Base-by-base conservation (phyloP, 768 basidiomycete genomes). In the Tulasnella sp. region DNA sequence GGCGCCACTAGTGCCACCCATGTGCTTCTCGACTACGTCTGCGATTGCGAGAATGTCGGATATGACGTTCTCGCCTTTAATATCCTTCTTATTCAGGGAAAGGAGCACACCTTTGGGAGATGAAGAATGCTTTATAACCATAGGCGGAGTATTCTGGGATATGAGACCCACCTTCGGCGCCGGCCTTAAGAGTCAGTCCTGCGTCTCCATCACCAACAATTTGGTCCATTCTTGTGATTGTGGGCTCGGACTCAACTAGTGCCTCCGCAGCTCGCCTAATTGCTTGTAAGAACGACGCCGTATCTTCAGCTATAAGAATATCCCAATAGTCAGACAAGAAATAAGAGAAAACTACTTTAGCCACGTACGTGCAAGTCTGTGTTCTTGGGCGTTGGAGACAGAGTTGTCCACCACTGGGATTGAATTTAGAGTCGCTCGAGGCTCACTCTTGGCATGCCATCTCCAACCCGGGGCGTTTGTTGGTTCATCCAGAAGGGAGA, bases 1-100 rank as follows among this genome's bases (percentile, higher is more conserved):
- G 0, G 91, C 90, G 2, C 92, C 92, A 63, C 85, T 87, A 4
- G 92, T 93, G 31, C 92, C 92, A 11, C 87, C 92, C 92, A 94
- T 94, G 17, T 76, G 74, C 64, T 87, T 83, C 69, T 92, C 88
- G 2, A 85, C 83, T 8, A 84, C 80, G 63, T 81, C 76, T 2
- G 92, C 80, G 60, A 93, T 80, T 2, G 75, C 73, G 45, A 86
- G 78, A 60, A 88, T 73, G 53, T 82, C 78, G 24, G 73, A 75
- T 38, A 86, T 74, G 49, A 90, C 75, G 64, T 92, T 80, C 10
- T 73, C 68, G 4, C 86, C 87, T 9, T 72, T 72, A 50, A 93
- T 76, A 29, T 67, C 72, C 1, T 80, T 81, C 24, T 76, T 70
- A 3, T 74, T 65, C 17, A 91, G 74, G 59, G 76, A 77, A 49